These are phyloP conservation scores for Zizania latifolia DNA, from an alignment of 176 grass and related monocot species.

Conservation along the genomic window DNA sequence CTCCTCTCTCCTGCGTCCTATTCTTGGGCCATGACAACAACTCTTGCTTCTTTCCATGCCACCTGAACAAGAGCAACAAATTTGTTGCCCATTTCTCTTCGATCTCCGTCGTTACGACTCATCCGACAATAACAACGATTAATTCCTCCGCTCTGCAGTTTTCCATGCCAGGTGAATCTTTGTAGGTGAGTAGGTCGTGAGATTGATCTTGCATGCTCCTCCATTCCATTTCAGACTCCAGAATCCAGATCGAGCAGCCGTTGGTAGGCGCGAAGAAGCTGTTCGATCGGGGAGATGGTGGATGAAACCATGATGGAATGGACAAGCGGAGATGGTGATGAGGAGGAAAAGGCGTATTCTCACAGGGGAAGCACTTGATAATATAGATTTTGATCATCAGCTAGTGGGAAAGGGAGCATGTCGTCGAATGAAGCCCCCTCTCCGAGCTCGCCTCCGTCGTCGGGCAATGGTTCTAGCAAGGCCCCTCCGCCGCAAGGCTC, in stretches of 20 bases:
- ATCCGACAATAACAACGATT: neutral
- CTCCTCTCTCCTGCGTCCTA: neutral
- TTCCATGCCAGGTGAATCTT: neutral
- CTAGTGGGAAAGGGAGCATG: slow-evolving; percentile 1
- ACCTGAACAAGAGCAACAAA: neutral
- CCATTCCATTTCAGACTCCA: too few relatives aligned
- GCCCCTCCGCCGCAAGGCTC: neutral
- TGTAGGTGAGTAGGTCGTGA: neutral
- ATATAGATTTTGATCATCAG: neutral
- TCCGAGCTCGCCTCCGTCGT: slow-evolving; percentile 7
- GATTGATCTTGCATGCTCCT: too few relatives aligned
- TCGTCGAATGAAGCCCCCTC: slow-evolving; percentile 33
- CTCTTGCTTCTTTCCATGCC: neutral
- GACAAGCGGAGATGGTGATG: neutral
- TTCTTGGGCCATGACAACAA: slow-evolving; percentile 7
- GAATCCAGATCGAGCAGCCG: neutral
- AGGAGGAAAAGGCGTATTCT: neutral
- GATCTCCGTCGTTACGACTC: neutral
- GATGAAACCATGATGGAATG: neutral
- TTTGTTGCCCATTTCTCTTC: neutral
- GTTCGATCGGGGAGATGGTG: neutral
- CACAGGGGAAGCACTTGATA: neutral
- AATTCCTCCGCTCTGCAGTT: neutral
- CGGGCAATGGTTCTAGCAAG: slow-evolving; percentile 28
- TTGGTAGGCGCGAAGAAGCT: neutral